A percentile compares a stretch with the other conserved stretches of the same genome.
Evolutionary conservation across 805 yeast species (phyloP).

Genomic region (Saturnispora hagleri): DNA sequence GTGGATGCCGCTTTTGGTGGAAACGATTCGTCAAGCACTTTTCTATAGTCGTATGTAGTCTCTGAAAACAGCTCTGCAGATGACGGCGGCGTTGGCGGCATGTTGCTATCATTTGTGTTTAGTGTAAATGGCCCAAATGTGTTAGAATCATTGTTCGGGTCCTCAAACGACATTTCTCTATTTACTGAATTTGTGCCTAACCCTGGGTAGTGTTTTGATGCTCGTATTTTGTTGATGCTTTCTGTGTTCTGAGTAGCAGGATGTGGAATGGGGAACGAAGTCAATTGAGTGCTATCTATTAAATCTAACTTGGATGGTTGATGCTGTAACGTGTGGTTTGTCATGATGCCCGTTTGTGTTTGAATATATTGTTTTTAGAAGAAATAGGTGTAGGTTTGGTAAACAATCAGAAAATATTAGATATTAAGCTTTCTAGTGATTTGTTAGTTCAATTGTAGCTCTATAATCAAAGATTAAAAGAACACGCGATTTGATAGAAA

Average conservation of each 20-base stretch:
- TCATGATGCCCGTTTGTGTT: not conserved
- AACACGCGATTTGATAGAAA: not conserved
- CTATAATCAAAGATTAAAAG: not conserved
- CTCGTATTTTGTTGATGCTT: not conserved
- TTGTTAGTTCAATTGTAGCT: not conserved
- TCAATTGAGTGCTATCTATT: conserved; percentile 38
- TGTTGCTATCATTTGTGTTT: not conserved
- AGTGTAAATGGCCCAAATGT: not conserved
- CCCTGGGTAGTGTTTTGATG: not conserved
- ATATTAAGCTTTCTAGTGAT: not conserved
- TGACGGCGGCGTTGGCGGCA: conserved; percentile 14
- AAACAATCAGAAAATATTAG: not conserved
- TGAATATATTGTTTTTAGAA: not conserved
- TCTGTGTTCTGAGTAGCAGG: conserved; percentile 23
- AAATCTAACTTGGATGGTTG: conserved; percentile 36
- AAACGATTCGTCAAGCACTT: conserved; percentile 15
- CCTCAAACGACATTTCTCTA: not conserved
- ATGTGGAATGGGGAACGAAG: conserved; percentile 46
- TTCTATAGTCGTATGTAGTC: not conserved
- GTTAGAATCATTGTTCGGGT: not conserved
- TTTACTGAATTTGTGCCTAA: not conserved
- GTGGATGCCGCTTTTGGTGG: conserved; percentile 18
- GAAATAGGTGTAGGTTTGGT: not conserved
- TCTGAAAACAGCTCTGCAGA: conserved; percentile 12
- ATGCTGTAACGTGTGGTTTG: not conserved